These are phyloP conservation scores for Xylaria sp. DNA, from an alignment of 2,329 filamentous ascomycete species.

Conservation along the genomic window DNA sequence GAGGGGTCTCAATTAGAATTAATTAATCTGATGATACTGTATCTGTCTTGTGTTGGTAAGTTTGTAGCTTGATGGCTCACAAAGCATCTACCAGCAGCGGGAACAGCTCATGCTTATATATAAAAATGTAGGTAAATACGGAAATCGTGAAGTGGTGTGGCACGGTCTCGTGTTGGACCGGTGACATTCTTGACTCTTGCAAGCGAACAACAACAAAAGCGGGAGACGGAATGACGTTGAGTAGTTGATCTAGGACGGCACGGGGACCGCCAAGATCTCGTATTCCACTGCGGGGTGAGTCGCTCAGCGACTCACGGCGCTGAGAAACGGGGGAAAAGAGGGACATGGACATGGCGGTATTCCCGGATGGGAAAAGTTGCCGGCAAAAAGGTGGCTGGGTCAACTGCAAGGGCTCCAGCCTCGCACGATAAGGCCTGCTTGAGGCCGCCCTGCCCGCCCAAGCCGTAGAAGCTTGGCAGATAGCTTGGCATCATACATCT, in stretches of 20 bases:
- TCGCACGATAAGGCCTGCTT: background rate
- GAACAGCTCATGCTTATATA: conserved; percentile 18
- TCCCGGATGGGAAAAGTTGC: background rate
- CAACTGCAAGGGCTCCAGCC: background rate
- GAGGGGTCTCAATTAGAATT: background rate
- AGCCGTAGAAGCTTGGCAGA: background rate
- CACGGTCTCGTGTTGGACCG: conserved; percentile 19
- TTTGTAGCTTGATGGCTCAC: conserved; percentile 1
- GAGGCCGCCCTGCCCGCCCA: no score
- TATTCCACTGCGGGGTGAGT: conserved; percentile 26
- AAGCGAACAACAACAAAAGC: conserved; percentile 2
- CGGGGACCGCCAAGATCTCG: conserved; percentile 34
- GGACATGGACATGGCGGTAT: conserved; percentile 11
- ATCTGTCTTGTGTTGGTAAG: background rate
- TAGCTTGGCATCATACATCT: no score
- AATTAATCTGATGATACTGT: conserved; percentile 3
- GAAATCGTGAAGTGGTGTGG: conserved; percentile 3
- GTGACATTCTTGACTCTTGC: no score
- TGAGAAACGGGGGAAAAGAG: conserved; percentile 11
- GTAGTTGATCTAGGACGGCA: conserved; percentile 19
- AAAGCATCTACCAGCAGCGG: conserved; percentile 1
- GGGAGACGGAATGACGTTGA: conserved; percentile 28
- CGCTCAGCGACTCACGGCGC: conserved; percentile 8
- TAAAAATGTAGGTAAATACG: no score
- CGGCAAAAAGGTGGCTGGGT: background rate